A percentile compares a stretch with the other conserved stretches of the same genome.
phyloP scores from a whole-genome alignment of 208 protist genomes.

The Trypanosoma brucei region DNA sequence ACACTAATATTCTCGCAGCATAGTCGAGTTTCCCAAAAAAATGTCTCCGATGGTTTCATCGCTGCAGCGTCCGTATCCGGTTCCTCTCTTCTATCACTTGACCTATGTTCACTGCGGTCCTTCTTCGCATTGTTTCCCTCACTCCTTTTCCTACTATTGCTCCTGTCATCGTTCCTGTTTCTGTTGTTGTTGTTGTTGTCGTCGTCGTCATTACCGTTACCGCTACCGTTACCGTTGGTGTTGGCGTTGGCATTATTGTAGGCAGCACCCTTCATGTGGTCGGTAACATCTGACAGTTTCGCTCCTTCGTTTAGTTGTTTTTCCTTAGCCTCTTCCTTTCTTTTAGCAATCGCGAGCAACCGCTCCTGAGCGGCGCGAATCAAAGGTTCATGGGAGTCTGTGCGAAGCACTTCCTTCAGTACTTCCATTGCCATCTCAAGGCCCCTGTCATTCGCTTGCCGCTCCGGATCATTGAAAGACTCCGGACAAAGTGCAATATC shows the following conservation, averaged over 20 bases:
- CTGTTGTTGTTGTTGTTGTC: not conserved
- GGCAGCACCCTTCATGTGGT: not conserved
- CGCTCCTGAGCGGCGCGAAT: slow-evolving; percentile 70
- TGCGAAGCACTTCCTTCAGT: slow-evolving; percentile 65
- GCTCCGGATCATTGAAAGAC: slow-evolving; percentile 66
- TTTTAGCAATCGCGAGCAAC: slow-evolving; percentile 22
- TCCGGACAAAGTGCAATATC: slow-evolving; percentile 85
- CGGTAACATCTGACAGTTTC: not conserved
- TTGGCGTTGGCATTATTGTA: not conserved
- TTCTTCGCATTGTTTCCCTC: not conserved
- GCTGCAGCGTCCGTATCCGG: too few species aligned
- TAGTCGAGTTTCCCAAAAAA: slow-evolving; percentile 56
- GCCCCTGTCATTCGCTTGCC: slow-evolving; percentile 58
- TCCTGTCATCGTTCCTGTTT: not conserved
- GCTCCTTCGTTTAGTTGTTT: not conserved
- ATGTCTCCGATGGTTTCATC: slow-evolving; percentile 29
- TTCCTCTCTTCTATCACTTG: too few species aligned
- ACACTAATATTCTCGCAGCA: slow-evolving; percentile 65
- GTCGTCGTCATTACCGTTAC: not conserved
- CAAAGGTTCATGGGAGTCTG: slow-evolving; percentile 63
- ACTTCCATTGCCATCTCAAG: slow-evolving; percentile 61
- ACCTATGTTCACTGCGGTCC: too few species aligned
- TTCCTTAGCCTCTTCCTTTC: not conserved
- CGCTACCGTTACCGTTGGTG: not conserved
- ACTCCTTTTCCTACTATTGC: not conserved